Evolutionary conservation across 179 eudicot genomes (phyloP).

Genomic region (Vitellaria paradoxa): DNA sequence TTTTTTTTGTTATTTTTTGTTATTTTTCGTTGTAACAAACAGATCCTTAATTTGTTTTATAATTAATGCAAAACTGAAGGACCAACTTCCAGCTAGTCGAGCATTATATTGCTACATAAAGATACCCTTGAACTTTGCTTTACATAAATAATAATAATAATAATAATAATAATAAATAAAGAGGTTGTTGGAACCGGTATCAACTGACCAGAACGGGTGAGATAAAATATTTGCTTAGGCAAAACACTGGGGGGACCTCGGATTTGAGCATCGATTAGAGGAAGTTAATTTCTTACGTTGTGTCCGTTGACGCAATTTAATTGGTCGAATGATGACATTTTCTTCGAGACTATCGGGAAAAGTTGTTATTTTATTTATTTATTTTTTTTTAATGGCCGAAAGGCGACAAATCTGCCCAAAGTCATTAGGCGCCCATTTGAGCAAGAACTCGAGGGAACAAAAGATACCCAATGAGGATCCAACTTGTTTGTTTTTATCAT

Average conservation of each 20-base stretch:
- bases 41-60: too few species aligned
- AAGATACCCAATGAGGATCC: conserved; percentile 1
- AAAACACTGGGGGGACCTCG: conserved; percentile 34
- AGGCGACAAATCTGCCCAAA: conserved; percentile 27
- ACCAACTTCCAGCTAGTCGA: conserved; percentile 18
- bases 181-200: conserved; percentile 33
- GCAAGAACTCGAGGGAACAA: conserved; percentile 28
- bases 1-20: too few species aligned
- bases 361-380: conserved; percentile 13
- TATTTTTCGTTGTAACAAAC: too few species aligned
- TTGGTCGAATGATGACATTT: conserved; percentile 30
- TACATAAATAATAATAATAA: too few species aligned
- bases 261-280: conserved; percentile 27
- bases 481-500: too few species aligned
- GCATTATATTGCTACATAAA: conserved; percentile 3
- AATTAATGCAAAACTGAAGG: conserved; percentile 9
- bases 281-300: conserved; percentile 21
- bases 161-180: conserved; percentile 7
- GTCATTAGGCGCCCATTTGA: conserved; percentile 19
- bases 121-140: conserved; percentile 29
- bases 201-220: conserved; percentile 11
- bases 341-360: conserved; percentile 34
- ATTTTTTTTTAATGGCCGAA: neutral
- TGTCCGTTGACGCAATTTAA: conserved; percentile 39
- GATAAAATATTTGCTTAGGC: conserved; percentile 28